Conservation (phyloP, 495 filamentous ascomycete genomes). For the Podospora australis region DNA sequence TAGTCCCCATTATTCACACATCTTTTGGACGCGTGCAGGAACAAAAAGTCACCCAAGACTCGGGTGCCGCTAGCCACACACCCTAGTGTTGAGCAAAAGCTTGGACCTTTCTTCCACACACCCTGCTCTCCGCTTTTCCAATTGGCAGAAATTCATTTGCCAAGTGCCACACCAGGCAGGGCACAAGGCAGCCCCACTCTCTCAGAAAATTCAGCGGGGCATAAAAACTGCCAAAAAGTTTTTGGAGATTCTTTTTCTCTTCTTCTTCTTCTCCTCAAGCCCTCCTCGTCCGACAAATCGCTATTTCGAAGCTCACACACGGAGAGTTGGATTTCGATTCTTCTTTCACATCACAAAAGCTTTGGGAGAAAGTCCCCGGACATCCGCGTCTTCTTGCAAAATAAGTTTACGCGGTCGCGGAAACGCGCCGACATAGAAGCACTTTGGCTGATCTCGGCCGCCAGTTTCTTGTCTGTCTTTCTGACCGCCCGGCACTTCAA, state of each 20-base stretch:
- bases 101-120: not conserved
- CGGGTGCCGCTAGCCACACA: no score
- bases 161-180: not conserved
- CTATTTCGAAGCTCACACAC: constrained; percentile 96
- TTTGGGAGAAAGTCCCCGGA: constrained; percentile 99
- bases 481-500: constrained; percentile 28
- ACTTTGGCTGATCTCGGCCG: constrained; percentile 55
- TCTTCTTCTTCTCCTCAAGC: constrained; percentile 44
- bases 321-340: constrained; percentile 50
- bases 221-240: no score
- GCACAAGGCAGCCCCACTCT: not conserved
- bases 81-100: no score
- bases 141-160: not conserved
- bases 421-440: constrained; percentile 99
- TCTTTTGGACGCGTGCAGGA: no score
- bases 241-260: not conserved
- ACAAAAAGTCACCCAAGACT: no score
- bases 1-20: no score
- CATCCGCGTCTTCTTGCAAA: constrained; percentile 49
- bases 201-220: no score
- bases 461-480: constrained; percentile 56
- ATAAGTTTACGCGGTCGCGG: constrained; percentile 51
- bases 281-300: constrained; percentile 99
- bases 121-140: not conserved
- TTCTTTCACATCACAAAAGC: constrained; percentile 41